Percentiles rank a stretch among this genome's conserved stretches.
Conservation (phyloP, 306 rosid species). For the Dalbergia oliveri region DNA sequence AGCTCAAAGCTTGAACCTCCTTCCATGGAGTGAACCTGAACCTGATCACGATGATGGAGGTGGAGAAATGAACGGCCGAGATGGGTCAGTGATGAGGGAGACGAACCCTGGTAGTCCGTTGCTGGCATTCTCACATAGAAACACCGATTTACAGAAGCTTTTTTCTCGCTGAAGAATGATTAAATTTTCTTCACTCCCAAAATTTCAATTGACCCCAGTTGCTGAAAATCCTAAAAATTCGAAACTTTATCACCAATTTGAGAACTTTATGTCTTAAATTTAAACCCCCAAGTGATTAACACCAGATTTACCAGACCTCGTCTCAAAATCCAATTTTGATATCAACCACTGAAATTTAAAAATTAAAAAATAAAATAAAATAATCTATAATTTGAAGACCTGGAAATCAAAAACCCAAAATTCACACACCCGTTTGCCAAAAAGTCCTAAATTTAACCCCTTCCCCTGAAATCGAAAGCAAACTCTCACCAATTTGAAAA, state of each 20-base stretch:
- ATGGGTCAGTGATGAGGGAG: conserved; percentile 56
- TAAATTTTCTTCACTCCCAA: not conserved
- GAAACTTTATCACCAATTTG: not conserved
- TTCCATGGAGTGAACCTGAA: conserved; percentile 66
- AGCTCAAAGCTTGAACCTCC: conserved; percentile 50
- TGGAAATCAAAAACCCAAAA: not conserved
- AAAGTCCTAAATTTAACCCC: conserved; percentile 8
- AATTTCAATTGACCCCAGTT: conserved; percentile 9
- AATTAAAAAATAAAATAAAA: not conserved
- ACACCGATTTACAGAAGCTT: not conserved
- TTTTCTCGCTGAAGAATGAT: not conserved
- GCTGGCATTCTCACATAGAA: conserved; percentile 74
- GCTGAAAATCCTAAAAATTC: not conserved
- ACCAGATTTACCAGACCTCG: conserved; percentile 9
- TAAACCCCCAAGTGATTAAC: conserved; percentile 19
- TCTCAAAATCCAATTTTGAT: conserved; percentile 6
- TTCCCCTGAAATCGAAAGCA: not conserved
- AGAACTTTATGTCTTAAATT: conserved; percentile 26
- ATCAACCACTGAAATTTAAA: not conserved
- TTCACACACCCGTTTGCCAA: not conserved
- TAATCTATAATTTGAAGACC: not conserved
- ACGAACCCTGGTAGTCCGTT: conserved; percentile 76
- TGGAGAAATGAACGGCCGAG: conserved; percentile 72
- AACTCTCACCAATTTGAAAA: not conserved
- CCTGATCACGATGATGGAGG: conserved; percentile 62